Conservation (phyloP, 371 early-diverging fungal species). For the Mucor saturninus region DNA sequence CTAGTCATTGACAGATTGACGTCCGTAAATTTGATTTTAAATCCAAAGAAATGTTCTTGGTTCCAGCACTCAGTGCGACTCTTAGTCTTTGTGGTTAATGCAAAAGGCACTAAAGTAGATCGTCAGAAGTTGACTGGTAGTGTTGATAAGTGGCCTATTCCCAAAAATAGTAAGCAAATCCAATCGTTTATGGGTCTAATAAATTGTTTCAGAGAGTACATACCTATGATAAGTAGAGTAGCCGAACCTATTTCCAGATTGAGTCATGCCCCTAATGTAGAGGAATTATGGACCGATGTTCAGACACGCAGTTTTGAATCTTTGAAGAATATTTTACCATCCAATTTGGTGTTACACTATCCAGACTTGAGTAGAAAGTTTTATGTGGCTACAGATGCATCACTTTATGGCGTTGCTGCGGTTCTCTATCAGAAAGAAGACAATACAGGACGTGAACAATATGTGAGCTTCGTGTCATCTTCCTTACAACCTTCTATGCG, state of each 20-base stretch:
- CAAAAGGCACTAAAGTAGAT: conserved; percentile 15
- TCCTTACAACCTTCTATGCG: conserved; percentile 8
- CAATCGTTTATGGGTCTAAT: conserved; percentile 27
- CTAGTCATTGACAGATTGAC: conserved; percentile 21
- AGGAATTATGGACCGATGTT: neutral
- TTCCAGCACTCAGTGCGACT: conserved; percentile 1
- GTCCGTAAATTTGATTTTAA: conserved; percentile 13
- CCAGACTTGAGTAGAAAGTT: neutral
- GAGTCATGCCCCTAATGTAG: conserved; percentile 10
- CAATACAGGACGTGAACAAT: neutral
- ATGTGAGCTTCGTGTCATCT: conserved; percentile 6
- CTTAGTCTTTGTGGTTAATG: conserved; percentile 16
- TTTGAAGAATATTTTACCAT: conserved; percentile 11
- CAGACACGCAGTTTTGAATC: conserved; percentile 11
- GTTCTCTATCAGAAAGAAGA: conserved; percentile 5
- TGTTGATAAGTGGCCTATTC: conserved; percentile 14
- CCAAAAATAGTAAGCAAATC: conserved; percentile 19
- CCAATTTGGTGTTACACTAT: conserved; percentile 4
- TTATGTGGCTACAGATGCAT: conserved; percentile 12
- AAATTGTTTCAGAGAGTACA: conserved; percentile 31
- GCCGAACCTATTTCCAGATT: conserved; percentile 29
- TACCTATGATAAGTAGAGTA: conserved; percentile 17
- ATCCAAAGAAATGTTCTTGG: conserved; percentile 22
- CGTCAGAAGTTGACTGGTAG: no score
- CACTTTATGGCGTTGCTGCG: conserved; percentile 1